Evolutionary conservation across 169 alveolate species (phyloP).

Genomic region (Eimeria necatrix): DNA sequence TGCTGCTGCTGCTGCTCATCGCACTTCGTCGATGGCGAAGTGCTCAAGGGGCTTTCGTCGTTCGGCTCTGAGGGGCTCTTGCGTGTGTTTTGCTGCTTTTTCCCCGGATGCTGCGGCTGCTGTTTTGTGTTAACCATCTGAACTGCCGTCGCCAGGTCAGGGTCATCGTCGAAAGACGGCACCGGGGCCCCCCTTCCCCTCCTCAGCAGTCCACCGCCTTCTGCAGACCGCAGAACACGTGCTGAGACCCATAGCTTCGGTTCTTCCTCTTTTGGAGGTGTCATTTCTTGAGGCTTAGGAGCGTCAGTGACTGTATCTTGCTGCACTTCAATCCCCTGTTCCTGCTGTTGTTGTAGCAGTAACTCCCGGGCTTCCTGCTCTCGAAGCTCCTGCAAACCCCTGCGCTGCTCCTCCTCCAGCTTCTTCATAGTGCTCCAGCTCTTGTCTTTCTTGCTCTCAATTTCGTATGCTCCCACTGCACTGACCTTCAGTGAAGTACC

Average conservation of each 20-base stretch:
- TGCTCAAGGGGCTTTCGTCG: background rate
- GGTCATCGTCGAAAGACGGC: conserved; percentile 61
- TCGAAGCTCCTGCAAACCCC: conserved; percentile 64
- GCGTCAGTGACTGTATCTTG: background rate
- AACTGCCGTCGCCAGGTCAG: conserved; percentile 64
- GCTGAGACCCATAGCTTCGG: conserved; percentile 27
- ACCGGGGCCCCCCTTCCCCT: conserved; percentile 40
- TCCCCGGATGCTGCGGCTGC: conserved; percentile 39
- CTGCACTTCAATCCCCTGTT: conserved; percentile 11
- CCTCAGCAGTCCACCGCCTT: conserved; percentile 20
- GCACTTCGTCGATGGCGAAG: conserved; percentile 41
- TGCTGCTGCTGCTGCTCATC: conserved; percentile 62
- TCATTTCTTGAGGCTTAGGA: background rate
- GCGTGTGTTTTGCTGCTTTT: conserved; percentile 50
- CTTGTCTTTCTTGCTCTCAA: conserved; percentile 64
- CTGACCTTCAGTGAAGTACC: conserved; percentile 52
- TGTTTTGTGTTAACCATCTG: conserved; percentile 61
- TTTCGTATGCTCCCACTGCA: conserved; percentile 61
- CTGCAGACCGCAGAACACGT: conserved; percentile 17
- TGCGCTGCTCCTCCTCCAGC: conserved; percentile 61
- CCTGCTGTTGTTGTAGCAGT: conserved; percentile 66
- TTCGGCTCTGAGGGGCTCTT: conserved; percentile 36
- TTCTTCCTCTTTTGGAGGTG: conserved; percentile 17
- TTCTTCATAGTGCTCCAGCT: conserved; percentile 71
- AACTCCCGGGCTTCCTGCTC: conserved; percentile 72